Percentiles rank a stretch among this genome's conserved stretches.
Conservation (phyloP, 1,284 basidiomycete species). For the Naganishia liquefaciens region DNA sequence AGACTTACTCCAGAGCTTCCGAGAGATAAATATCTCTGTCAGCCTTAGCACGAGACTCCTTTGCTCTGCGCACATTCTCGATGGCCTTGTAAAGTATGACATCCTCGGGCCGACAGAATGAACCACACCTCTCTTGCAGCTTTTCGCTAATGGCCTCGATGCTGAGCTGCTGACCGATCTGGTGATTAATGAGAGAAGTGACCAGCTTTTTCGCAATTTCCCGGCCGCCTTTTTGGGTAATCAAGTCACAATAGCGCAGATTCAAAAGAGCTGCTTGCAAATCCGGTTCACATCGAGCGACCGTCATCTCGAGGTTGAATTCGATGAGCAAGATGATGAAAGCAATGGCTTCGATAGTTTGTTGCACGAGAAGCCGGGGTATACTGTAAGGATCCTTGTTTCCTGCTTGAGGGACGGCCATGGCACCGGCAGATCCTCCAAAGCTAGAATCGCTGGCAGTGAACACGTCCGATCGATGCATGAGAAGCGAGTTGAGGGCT, state of each 20-base stretch:
- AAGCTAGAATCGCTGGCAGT: constrained; percentile 21
- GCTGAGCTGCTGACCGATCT: constrained; percentile 92
- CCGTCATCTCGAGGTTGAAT: constrained; percentile 70
- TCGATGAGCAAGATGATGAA: constrained; percentile 90
- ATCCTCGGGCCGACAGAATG: constrained; percentile 97
- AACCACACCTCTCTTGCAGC: constrained; percentile 89
- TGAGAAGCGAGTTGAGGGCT: constrained; percentile 12
- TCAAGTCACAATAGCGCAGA: constrained; percentile 79
- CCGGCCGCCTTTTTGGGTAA: constrained; percentile 78
- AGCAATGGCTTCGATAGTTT: constrained; percentile 86
- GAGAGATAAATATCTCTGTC: constrained; percentile 74
- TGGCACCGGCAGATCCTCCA: constrained; percentile 17
- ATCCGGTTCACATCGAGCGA: constrained; percentile 33
- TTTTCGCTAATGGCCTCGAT: constrained; percentile 95
- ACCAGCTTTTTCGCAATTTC: constrained; percentile 83
- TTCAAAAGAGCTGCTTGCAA: constrained; percentile 67
- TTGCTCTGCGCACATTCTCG: constrained; percentile 87
- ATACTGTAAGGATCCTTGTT: constrained; percentile 26
- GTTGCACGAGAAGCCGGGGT: constrained; percentile 64
- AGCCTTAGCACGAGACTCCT: constrained; percentile 69
- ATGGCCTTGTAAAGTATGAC: constrained; percentile 98
- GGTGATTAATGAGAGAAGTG: constrained; percentile 93
- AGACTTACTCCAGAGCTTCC: constrained; percentile 74
- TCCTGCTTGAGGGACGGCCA: neutral
- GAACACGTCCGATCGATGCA: constrained; percentile 24